Conservation (phyloP, 805 yeast species). For the Kluyveromyces siamensis region DNA sequence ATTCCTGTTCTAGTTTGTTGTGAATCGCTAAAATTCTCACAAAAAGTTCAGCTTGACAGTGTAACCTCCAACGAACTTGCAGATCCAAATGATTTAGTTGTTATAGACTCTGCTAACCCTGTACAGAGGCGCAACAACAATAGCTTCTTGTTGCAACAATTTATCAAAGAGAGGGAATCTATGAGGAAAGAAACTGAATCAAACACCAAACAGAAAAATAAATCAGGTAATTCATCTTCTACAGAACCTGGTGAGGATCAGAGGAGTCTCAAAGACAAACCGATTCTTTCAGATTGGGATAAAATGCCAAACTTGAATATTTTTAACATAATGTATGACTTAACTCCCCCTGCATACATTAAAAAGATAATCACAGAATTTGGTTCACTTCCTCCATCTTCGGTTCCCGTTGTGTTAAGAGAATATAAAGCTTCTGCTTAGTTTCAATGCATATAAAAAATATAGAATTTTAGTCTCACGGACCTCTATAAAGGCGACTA, state of each 20-base stretch:
- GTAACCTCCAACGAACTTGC: constrained; percentile 89
- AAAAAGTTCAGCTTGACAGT: constrained; percentile 92
- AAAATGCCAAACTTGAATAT: constrained; percentile 54
- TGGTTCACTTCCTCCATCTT: constrained; percentile 95
- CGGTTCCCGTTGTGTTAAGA: constrained; percentile 92
- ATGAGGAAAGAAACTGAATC: constrained; percentile 18
- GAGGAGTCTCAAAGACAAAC: constrained; percentile 27
- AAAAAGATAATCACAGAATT: constrained; percentile 93
- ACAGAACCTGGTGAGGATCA: constrained; percentile 16
- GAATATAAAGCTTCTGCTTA: constrained; percentile 59
- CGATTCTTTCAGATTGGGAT: constrained; percentile 56
- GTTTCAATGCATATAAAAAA: constrained; percentile 3
- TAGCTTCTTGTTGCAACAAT: constrained; percentile 59
- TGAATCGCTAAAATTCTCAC: constrained; percentile 89
- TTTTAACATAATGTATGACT: constrained; percentile 81
- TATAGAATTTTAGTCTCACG: neutral
- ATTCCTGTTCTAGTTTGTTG: constrained; percentile 94
- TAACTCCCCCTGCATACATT: constrained; percentile 89
- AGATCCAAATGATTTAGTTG: constrained; percentile 63
- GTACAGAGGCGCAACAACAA: constrained; percentile 39
- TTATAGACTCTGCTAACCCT: constrained; percentile 41
- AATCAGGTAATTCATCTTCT: constrained; percentile 14
- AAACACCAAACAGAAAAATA: constrained; percentile 21
- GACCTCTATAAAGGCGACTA: neutral
- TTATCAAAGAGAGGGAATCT: constrained; percentile 35